Conservation (phyloP, 2,329 filamentous ascomycete species). For the Anthostomella pinea region DNA sequence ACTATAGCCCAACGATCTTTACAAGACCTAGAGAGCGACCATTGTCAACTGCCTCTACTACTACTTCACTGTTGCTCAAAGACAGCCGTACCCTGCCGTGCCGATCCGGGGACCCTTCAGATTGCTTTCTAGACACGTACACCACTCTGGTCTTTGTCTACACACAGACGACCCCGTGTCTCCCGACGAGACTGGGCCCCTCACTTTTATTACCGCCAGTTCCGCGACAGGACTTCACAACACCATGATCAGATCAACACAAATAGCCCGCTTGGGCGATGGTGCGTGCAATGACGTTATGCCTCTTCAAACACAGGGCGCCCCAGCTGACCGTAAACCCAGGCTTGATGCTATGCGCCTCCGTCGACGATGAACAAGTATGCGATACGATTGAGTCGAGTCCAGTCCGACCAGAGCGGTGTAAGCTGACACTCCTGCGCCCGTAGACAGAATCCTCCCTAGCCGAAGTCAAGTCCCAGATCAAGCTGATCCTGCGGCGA, state of each 20-base stretch:
- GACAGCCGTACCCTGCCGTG: too few species aligned
- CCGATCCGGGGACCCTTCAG: conserved; percentile 2
- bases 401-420: conserved; percentile 31
- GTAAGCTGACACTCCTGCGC: conserved; percentile 6
- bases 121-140: conserved; percentile 21
- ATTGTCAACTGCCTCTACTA: too few species aligned
- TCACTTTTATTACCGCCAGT: conserved; percentile 1
- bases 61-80: background rate
- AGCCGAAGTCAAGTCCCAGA: conserved; percentile 83
- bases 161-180: conserved; percentile 1
- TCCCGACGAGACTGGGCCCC: background rate
- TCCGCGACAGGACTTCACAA: conserved; percentile 1
- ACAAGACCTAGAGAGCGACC: too few species aligned
- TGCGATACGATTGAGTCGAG: too few species aligned
- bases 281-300: conserved; percentile 48
- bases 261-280: conserved; percentile 83
- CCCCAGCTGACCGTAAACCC: conserved; percentile 9
- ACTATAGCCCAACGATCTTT: too few species aligned
- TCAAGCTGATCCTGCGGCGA: conserved; percentile 85
- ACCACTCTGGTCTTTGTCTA: conserved; percentile 10
- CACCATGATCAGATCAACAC: conserved; percentile 83
- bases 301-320: conserved; percentile 14
- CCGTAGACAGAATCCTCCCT: conserved; percentile 66
- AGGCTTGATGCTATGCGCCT: conserved; percentile 95
- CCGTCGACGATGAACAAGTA: conserved; percentile 79